Evolutionary conservation across 2,329 filamentous ascomycete species (phyloP).

Genomic region (Metarhizium humberi): DNA sequence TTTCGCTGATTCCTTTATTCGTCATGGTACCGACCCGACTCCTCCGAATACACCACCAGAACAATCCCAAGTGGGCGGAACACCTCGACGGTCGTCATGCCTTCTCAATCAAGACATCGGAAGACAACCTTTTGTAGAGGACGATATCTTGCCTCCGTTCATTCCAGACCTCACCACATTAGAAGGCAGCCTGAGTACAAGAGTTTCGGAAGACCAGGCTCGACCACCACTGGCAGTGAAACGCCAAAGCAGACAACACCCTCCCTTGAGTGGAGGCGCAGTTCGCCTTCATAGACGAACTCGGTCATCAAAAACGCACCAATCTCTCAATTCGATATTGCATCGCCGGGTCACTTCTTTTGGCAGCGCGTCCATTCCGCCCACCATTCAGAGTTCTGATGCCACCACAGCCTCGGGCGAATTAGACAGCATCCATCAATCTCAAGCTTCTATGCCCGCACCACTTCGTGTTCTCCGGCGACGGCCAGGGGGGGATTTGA

Average conservation of each 20-base stretch:
- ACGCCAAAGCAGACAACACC: constrained; percentile 15
- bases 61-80: constrained; percentile 28
- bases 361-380: constrained; percentile 43
- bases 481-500: constrained; percentile 65
- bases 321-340: constrained; percentile 41
- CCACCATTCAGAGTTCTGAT: constrained; percentile 51
- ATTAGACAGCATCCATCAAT: constrained; percentile 38
- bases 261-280: constrained; percentile 19
- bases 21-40: constrained; percentile 42
- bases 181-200: constrained; percentile 16
- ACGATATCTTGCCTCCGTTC: constrained; percentile 36
- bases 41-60: constrained; percentile 53
- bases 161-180: constrained; percentile 36
- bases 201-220: constrained; percentile 22
- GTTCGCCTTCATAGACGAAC: constrained; percentile 32
- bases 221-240: constrained; percentile 21
- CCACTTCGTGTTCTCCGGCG: constrained; percentile 59
- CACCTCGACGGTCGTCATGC: constrained; percentile 46
- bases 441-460: constrained; percentile 28
- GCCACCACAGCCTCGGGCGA: constrained; percentile 45
- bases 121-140: constrained; percentile 21
- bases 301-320: constrained; percentile 38
- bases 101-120: constrained; percentile 39
- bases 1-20: constrained; percentile 43
- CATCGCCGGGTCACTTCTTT: constrained; percentile 51